Conservation (phyloP, 2,329 filamentous ascomycete genomes). For the Huntiella decipiens region DNA sequence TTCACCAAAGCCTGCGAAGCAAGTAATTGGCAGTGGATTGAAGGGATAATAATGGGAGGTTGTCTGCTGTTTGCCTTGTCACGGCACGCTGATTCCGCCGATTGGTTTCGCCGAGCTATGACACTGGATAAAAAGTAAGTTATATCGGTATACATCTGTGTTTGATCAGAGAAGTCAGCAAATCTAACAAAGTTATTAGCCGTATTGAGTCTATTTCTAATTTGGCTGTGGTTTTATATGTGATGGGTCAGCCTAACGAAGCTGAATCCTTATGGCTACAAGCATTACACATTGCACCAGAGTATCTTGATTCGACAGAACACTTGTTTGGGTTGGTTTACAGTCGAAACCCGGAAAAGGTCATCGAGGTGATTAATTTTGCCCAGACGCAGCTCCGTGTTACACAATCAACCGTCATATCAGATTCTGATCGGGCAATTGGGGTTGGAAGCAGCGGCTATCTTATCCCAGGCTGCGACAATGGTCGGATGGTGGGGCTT, state of each 20-base stretch:
- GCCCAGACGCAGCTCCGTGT: constrained; percentile 50
- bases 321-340: constrained; percentile 81
- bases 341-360: constrained; percentile 64
- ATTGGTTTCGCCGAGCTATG: constrained; percentile 52
- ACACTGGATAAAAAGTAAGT: constrained; percentile 36
- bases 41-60: constrained; percentile 79
- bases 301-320: constrained; percentile 86
- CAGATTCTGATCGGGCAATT: constrained; percentile 5
- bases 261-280: constrained; percentile 72
- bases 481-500: constrained; percentile 80
- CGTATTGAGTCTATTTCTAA: constrained; percentile 92
- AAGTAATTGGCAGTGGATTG: constrained; percentile 72
- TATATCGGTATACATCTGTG: neutral
- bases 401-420: neutral
- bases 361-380: constrained; percentile 69
- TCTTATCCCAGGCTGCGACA: constrained; percentile 65
- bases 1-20: constrained; percentile 59
- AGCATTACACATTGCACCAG: constrained; percentile 66
- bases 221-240: constrained; percentile 72
- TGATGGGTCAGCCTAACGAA: constrained; percentile 62
- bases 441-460: constrained; percentile 48
- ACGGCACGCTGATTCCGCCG: constrained; percentile 57
- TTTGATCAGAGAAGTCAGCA: constrained; percentile 11
- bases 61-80: constrained; percentile 83
- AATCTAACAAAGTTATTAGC: constrained; percentile 23